Evolutionary conservation across 331 rosid genomes (phyloP).

Genomic region (Pyracantha coccinea): DNA sequence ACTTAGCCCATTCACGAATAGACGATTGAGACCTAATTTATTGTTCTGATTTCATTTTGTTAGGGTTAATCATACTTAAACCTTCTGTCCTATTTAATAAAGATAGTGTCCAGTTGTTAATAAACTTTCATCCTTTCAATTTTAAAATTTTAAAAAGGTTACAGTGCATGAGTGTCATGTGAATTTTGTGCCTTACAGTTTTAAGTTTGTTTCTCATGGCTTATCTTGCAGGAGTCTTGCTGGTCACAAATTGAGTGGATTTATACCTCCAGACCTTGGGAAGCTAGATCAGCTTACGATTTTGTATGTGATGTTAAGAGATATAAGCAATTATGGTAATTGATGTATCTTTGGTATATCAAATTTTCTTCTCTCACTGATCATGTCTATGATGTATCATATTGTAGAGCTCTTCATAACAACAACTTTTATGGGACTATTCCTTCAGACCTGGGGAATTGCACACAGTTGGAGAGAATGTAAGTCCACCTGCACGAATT

Average conservation of each 20-base stretch:
- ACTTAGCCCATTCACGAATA: background rate
- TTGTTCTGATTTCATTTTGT: background rate
- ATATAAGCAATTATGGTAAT: conserved; percentile 4
- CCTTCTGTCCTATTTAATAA: background rate
- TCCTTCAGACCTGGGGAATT: conserved; percentile 93
- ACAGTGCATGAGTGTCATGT: background rate
- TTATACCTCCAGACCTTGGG: conserved; percentile 76
- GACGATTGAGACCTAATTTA: background rate
- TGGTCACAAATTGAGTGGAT: conserved; percentile 72
- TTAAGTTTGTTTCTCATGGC: conserved; percentile 29
- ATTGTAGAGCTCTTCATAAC: conserved; percentile 65
- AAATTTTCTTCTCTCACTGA: conserved; percentile 8
- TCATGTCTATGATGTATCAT: conserved; percentile 16
- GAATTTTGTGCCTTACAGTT: background rate
- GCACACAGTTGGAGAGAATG: conserved; percentile 71
- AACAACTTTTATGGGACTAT: conserved; percentile 78
- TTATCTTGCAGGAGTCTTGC: conserved; percentile 60
- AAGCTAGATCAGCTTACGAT: conserved; percentile 70
- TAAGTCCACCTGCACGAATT: conserved; percentile 29
- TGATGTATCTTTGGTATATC: conserved; percentile 10
- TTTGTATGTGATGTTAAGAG: conserved; percentile 55
- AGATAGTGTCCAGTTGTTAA: background rate
- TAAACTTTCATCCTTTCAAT: background rate
- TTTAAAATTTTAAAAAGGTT: background rate
- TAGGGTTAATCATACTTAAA: background rate